Evolutionary conservation across 2,329 filamentous ascomycete species (phyloP).

Genomic region (Microdochium nivale): DNA sequence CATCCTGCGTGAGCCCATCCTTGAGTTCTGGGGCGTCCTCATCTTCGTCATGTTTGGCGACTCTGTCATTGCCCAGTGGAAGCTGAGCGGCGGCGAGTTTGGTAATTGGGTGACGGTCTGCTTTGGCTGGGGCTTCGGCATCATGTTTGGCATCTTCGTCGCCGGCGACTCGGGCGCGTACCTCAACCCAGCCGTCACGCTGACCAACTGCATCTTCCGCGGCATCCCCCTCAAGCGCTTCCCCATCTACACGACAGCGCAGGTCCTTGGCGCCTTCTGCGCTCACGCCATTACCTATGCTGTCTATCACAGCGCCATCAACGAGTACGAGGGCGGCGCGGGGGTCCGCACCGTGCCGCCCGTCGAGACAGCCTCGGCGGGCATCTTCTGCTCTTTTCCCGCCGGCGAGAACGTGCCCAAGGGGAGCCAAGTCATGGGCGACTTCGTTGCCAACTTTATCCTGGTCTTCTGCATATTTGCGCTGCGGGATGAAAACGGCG

Average conservation of each 20-base stretch:
- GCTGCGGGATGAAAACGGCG: conserved; percentile 42
- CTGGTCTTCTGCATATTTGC: conserved; percentile 67
- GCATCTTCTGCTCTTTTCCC: conserved; percentile 68
- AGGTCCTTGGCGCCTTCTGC: conserved; percentile 58
- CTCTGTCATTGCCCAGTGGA: conserved; percentile 62
- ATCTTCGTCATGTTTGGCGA: conserved; percentile 62
- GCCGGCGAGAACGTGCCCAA: conserved; percentile 52
- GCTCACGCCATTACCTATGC: conserved; percentile 52
- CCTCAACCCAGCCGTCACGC: conserved; percentile 63
- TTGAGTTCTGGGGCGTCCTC: conserved; percentile 62
- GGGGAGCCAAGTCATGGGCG: conserved; percentile 61
- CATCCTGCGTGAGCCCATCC: conserved; percentile 47
- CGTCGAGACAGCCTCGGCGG: conserved; percentile 52
- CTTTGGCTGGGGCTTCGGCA: conserved; percentile 41
- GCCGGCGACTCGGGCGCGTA: conserved; percentile 57
- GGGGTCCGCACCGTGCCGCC: conserved; percentile 53
- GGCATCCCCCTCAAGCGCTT: conserved; percentile 62
- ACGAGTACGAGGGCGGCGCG: conserved; percentile 45
- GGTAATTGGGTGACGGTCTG: conserved; percentile 41
- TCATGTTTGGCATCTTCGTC: conserved; percentile 64
- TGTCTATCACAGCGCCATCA: conserved; percentile 57
- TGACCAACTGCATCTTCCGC: conserved; percentile 60
- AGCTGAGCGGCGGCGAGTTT: conserved; percentile 41
- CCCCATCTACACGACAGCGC: conserved; percentile 57
- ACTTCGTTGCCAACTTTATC: conserved; percentile 59